A percentile compares a stretch with the other conserved stretches of the same genome.
Conservation (phyloP, 129 eudicot species). For the Lactuca saligna region DNA sequence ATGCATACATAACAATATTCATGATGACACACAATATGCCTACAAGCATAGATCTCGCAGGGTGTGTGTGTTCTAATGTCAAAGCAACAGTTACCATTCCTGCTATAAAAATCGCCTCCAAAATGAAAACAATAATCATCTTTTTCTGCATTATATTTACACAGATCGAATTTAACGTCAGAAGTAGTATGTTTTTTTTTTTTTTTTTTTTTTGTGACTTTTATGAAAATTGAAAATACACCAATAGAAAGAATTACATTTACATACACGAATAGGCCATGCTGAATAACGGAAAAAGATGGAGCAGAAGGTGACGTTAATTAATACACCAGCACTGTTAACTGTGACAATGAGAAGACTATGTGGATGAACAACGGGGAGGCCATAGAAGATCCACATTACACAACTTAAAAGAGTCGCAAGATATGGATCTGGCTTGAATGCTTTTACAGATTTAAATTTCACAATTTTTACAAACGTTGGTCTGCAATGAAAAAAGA, state of each 20-base stretch:
- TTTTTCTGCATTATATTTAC: slow-evolving; percentile 40
- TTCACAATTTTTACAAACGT: slow-evolving; percentile 52
- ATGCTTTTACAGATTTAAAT: slow-evolving; percentile 61
- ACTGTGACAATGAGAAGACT: slow-evolving; percentile 62
- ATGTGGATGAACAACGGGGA: slow-evolving; percentile 67
- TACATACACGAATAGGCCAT: slow-evolving; percentile 50
- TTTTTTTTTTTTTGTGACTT: too few species aligned
- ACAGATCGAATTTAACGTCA: not conserved
- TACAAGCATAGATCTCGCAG: slow-evolving; percentile 47
- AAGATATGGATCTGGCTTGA: slow-evolving; percentile 77
- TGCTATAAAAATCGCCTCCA: slow-evolving; percentile 45
- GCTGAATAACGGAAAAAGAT: slow-evolving; percentile 54
- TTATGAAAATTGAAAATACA: too few species aligned
- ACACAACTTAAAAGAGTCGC: slow-evolving; percentile 73
- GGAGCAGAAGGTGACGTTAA: slow-evolving; percentile 43
- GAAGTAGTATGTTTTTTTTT: too few species aligned
- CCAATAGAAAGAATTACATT: not conserved
- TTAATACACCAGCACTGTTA: slow-evolving; percentile 58
- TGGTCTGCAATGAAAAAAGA: slow-evolving; percentile 48
- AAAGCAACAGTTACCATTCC: slow-evolving; percentile 40
- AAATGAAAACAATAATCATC: slow-evolving; percentile 29
- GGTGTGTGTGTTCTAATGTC: slow-evolving; percentile 33
- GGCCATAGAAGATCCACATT: slow-evolving; percentile 82
- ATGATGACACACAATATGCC: slow-evolving; percentile 54
- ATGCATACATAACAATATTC: slow-evolving; percentile 66